These are phyloP conservation scores for Xanthoconium purpureum DNA, from an alignment of 768 basidiomycete species.

Conservation along the genomic window DNA sequence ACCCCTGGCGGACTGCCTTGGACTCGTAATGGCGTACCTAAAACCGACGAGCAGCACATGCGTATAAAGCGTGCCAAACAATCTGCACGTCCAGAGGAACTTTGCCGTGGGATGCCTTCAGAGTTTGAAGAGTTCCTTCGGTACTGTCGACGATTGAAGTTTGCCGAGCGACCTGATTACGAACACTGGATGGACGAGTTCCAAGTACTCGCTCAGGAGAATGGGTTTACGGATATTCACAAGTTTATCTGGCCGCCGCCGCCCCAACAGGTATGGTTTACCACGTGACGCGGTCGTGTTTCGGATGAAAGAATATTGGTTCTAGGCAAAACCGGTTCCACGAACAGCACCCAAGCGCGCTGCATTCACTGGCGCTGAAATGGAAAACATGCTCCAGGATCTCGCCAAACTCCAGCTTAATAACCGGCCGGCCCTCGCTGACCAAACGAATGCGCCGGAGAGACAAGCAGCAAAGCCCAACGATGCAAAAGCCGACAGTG, in stretches of 20 bases:
- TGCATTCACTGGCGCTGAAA: constrained; percentile 37
- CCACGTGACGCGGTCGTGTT: neutral
- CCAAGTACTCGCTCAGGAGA: constrained; percentile 53
- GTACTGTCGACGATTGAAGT: constrained; percentile 67
- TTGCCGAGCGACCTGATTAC: constrained; percentile 70
- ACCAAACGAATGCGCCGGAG: constrained; percentile 45
- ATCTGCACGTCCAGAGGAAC: constrained; percentile 55
- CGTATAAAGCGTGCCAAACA: constrained; percentile 64
- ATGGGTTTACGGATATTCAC: constrained; percentile 56
- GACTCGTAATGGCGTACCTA: constrained; percentile 80
- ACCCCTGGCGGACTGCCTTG: constrained; percentile 73
- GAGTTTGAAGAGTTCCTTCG: constrained; percentile 76
- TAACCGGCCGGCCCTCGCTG: constrained; percentile 48
- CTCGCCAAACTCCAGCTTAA: constrained; percentile 58
- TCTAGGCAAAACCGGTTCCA: constrained; percentile 31
- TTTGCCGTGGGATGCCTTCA: constrained; percentile 65
- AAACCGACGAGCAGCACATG: constrained; percentile 60
- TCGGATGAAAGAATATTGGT: neutral
- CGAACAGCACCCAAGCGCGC: constrained; percentile 15
- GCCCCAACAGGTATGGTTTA: constrained; percentile 29
- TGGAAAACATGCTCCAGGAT: constrained; percentile 56
- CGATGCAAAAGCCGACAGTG: neutral
- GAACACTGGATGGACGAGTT: constrained; percentile 63
- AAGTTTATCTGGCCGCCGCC: constrained; percentile 74
- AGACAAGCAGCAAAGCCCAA: constrained; percentile 35